Evolutionary conservation across 495 filamentous ascomycete genomes (phyloP).

Genomic region (Geopyxis carbonaria): DNA sequence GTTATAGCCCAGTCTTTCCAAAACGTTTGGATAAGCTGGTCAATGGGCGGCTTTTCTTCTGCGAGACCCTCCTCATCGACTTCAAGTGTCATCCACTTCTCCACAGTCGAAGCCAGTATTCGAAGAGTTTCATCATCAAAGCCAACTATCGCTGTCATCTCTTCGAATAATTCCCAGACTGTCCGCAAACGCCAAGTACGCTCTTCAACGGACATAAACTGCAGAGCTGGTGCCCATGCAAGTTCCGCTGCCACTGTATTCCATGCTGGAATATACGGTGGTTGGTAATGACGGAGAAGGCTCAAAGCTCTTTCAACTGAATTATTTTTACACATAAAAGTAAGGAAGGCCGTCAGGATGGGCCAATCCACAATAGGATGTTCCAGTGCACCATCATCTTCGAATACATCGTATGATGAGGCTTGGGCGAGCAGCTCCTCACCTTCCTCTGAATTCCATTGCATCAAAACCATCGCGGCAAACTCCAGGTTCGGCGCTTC

Average conservation of each 20-base stretch:
- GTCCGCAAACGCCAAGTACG: background rate
- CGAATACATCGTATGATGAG: too few species aligned
- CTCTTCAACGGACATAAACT: background rate
- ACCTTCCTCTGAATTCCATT: background rate
- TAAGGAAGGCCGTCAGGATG: slow-evolving; percentile 17
- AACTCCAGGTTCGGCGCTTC: background rate
- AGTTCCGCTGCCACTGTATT: slow-evolving; percentile 3
- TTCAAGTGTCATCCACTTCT: background rate
- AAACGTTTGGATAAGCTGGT: slow-evolving; percentile 8
- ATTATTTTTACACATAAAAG: slow-evolving; percentile 8
- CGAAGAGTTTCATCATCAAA: slow-evolving; percentile 14
- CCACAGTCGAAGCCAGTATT: slow-evolving; percentile 12
- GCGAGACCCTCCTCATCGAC: slow-evolving; percentile 2
- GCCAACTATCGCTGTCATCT: slow-evolving; percentile 2
- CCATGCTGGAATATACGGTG: slow-evolving; percentile 14
- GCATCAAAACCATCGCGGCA: slow-evolving; percentile 2
- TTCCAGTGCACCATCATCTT: background rate
- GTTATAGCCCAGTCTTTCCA: background rate
- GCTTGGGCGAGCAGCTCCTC: background rate
- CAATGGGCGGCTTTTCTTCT: slow-evolving; percentile 7
- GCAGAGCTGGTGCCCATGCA: background rate
- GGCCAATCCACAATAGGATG: background rate
- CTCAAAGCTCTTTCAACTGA: slow-evolving; percentile 4
- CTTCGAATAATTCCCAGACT: slow-evolving; percentile 15
- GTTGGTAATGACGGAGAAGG: slow-evolving; percentile 11